These are phyloP conservation scores for Trichoderma sp. DNA, from an alignment of 2,329 filamentous ascomycete genomes.

Conservation along the genomic window DNA sequence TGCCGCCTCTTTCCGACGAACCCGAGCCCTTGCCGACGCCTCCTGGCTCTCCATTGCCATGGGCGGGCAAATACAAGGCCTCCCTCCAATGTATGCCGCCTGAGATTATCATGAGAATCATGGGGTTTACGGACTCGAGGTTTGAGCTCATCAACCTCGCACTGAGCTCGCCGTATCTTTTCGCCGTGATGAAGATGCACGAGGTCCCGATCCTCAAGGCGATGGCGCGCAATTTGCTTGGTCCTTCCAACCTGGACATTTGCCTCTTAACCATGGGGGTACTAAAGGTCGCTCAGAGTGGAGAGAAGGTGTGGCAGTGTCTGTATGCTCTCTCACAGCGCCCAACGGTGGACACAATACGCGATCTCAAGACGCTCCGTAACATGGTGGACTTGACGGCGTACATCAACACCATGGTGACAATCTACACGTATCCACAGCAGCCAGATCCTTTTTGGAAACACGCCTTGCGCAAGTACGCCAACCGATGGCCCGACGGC, in stretches of 20 bases:
- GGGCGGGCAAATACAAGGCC: not conserved
- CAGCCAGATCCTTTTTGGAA: slow-evolving; percentile 1
- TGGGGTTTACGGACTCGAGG: not conserved
- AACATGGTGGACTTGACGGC: slow-evolving; percentile 5
- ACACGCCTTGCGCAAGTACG: not conserved
- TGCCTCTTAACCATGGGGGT: slow-evolving; percentile 13
- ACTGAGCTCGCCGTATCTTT: not conserved
- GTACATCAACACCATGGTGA: not conserved
- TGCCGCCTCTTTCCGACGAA: not conserved
- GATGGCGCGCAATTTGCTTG: not conserved
- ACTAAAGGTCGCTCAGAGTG: not conserved
- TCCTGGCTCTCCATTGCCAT: not conserved
- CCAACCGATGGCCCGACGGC: slow-evolving; percentile 9
- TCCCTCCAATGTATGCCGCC: not conserved
- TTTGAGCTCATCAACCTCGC: not conserved
- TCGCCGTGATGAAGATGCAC: not conserved
- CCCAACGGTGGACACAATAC: slow-evolving; percentile 7
- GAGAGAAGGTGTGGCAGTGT: not conserved
- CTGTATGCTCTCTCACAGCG: not conserved
- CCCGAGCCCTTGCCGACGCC: not conserved
- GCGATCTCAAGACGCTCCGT: slow-evolving; percentile 1
- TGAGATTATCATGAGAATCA: not conserved
- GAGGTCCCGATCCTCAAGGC: slow-evolving; percentile 1
- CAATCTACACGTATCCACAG: not conserved
- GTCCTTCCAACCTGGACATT: slow-evolving; percentile 3